Conservation (phyloP, 2,329 filamentous ascomycete species). For the Cytospora piceicola region DNA sequence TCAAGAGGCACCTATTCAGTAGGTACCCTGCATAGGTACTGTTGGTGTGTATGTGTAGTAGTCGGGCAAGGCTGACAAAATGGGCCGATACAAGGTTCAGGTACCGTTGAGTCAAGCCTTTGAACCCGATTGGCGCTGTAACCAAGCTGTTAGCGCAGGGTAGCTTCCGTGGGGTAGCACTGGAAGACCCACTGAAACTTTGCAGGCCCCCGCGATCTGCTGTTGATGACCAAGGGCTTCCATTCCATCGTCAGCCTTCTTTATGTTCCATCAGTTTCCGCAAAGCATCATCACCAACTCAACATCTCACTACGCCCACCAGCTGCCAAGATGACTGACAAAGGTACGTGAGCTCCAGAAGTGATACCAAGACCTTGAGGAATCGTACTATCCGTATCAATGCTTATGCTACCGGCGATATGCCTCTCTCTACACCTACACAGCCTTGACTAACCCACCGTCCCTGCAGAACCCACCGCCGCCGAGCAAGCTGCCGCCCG, state of each 20-base stretch:
- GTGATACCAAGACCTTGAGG: neutral
- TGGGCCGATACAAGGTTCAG: neutral
- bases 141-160: neutral
- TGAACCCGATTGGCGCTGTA: constrained; percentile 10
- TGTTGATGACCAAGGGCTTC: neutral
- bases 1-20: too few relatives aligned
- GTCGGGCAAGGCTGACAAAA: constrained; percentile 11
- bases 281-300: neutral
- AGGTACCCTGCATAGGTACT: neutral
- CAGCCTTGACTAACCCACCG: neutral
- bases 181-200: neutral
- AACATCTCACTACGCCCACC: constrained; percentile 2
- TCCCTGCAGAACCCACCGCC: constrained; percentile 52
- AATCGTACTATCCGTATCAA: neutral
- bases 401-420: neutral
- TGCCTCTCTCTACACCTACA: too few relatives aligned
- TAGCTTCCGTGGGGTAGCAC: constrained; percentile 19
- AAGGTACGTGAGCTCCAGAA: constrained; percentile 36
- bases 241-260: constrained; percentile 25
- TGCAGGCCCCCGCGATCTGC: neutral
- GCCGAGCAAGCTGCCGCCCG: constrained; percentile 62
- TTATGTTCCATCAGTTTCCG: neutral
- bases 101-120: neutral
- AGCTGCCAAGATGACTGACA: constrained; percentile 46
- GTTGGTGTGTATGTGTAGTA: neutral